phyloP scores from a whole-genome alignment of 345 rosid genomes.

The Limnanthes douglasii region DNA sequence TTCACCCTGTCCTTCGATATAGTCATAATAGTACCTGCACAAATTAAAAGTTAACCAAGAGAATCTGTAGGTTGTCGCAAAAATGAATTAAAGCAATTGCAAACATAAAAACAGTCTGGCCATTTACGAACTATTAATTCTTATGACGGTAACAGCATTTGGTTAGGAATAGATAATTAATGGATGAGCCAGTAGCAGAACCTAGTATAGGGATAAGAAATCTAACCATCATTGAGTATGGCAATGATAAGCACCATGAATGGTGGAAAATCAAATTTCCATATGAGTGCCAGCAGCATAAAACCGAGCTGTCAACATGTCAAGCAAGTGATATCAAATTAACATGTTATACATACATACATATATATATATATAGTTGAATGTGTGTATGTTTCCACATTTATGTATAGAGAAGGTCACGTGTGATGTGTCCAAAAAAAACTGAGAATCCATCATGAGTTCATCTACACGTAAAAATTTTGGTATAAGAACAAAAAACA shows the following conservation, averaged over 20 bases:
- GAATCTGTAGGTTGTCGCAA: neutral
- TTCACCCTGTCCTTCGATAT: slow-evolving; percentile 98
- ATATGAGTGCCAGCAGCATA: slow-evolving; percentile 92
- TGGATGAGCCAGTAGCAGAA: neutral
- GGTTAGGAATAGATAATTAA: too few relatives aligned
- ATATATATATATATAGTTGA: too few relatives aligned
- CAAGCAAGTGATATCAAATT: slow-evolving; percentile 1
- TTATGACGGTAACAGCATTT: too few relatives aligned
- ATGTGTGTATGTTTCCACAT: too few relatives aligned
- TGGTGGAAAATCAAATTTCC: slow-evolving; percentile 97
- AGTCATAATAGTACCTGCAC: slow-evolving; percentile 93
- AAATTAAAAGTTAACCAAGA: slow-evolving; percentile 6
- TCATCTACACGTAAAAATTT: too few relatives aligned
- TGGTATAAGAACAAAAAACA: too few relatives aligned
- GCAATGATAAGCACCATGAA: slow-evolving; percentile 99
- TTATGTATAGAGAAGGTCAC: too few relatives aligned
- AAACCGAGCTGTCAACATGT: slow-evolving; percentile 68
- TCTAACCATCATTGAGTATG: slow-evolving; percentile 87
- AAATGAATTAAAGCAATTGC: neutral
- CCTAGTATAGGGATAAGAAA: slow-evolving; percentile 1
- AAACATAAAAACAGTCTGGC: too few relatives aligned
- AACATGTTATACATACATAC: too few relatives aligned
- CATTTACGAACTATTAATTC: too few relatives aligned
- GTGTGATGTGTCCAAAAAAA: too few relatives aligned
- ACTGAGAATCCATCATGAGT: too few relatives aligned